Evolutionary conservation across 2,329 filamentous ascomycete species (phyloP), one percentile per base, ranked within the genome.

Genomic region (Thelonectria blattea): DNA sequence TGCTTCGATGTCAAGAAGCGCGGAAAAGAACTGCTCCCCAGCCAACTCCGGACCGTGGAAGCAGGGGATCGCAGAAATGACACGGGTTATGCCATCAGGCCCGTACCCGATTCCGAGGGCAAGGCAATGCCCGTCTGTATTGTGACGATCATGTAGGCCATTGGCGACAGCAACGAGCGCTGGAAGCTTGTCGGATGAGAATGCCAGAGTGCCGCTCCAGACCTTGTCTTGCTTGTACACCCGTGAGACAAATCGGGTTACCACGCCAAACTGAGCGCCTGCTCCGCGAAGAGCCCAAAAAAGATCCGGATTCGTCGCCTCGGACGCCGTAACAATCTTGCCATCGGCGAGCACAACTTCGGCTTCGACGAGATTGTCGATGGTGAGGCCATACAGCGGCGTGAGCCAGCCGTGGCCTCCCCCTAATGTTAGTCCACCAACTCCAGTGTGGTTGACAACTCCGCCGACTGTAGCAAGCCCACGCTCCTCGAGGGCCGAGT

Each of bases 381-480:
- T 72, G 2, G 75, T 71, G 5, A 88, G 77, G 0, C 87, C 88
- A 54, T 85, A 76, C 17, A 76, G 75, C 0, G 83, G 81, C 15
- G 78, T 82, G 4, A 89, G 75, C 72, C 81, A 83, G 2, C 87
- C 85, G 66, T 86, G 84, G 1, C 85, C 86, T 27, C 85, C 86
- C 0, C 85, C 85, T 0, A 88, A 67, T 0, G 81, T 81, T 14
- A 88, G 73, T 0, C 84, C 87, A 3, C 84, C 85, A 9, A 88
- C 81, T 3, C 87, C 86, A 1, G 85, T 88, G 64, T 88, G 83
- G 54, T 85, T 85, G 7, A 88, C 85, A 0, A 85, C 87, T 1
- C 86, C 86, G 5, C 85, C 85, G 0, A 88, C 85, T 2, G 84
- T 83, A 2, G 84, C 85, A 0, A 88, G 77, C 0, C 79, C 79